phyloP scores from a whole-genome alignment of 768 basidiomycete species.

The Mycena maculata region DNA sequence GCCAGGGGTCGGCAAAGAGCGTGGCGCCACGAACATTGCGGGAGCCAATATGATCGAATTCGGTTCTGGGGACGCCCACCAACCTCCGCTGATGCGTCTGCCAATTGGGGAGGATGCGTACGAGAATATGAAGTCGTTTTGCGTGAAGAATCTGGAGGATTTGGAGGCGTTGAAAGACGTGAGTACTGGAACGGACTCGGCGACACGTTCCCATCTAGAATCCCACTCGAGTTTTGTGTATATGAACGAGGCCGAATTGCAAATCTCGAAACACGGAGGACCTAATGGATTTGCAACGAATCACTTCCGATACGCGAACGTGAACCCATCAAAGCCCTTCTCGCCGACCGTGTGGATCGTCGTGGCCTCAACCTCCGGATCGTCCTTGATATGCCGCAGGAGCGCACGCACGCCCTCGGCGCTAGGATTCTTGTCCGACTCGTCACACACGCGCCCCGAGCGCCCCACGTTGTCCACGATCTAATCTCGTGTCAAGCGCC shows the following conservation, averaged over 20 bases:
- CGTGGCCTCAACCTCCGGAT: constrained; percentile 47
- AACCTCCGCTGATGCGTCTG: constrained; percentile 28
- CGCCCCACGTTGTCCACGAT: constrained; percentile 58
- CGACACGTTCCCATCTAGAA: too few species aligned
- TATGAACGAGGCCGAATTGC: too few species aligned
- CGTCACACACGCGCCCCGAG: constrained; percentile 46
- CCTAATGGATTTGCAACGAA: too few species aligned
- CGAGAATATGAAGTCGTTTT: constrained; percentile 1
- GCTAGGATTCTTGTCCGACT: constrained; percentile 17
- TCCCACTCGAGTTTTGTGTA: too few species aligned
- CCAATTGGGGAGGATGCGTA: constrained; percentile 22
- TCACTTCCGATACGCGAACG: constrained; percentile 39
- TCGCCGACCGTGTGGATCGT: constrained; percentile 46
- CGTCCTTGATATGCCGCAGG: constrained; percentile 49
- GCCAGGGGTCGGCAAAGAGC: constrained; percentile 24
- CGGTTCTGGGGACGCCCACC: constrained; percentile 9
- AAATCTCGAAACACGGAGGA: too few species aligned
- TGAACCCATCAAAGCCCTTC: constrained; percentile 49
- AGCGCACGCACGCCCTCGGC: constrained; percentile 50
- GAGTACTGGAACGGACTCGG: constrained; percentile 25
- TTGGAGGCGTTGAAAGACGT: constrained; percentile 20
- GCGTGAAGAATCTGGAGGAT: not conserved
- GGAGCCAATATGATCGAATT: constrained; percentile 31
- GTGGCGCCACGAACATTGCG: constrained; percentile 28
- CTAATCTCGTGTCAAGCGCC: constrained; percentile 34